These are phyloP conservation scores for Trichosporon ovoides DNA, from an alignment of 1,284 basidiomycete species.

Conservation along the genomic window DNA sequence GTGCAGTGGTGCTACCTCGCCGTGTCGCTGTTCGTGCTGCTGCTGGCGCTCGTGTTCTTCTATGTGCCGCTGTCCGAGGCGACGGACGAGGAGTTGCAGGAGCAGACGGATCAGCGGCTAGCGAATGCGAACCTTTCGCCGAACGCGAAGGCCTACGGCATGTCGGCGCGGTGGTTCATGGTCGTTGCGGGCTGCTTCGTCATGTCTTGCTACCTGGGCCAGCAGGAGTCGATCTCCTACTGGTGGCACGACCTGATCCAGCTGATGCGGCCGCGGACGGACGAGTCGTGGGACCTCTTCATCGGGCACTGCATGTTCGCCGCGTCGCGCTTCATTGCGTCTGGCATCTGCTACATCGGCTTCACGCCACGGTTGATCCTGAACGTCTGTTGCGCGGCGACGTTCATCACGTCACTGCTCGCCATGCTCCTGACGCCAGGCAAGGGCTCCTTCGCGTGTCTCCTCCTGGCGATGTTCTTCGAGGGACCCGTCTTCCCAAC, in stretches of 20 bases:
- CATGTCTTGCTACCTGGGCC: constrained; percentile 41
- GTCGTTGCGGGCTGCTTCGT: constrained; percentile 25
- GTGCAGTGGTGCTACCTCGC: constrained; percentile 49
- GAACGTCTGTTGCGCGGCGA: constrained; percentile 28
- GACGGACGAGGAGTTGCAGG: constrained; percentile 37
- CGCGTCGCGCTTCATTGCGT: constrained; percentile 36
- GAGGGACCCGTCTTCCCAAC: constrained; percentile 46
- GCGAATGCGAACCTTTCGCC: constrained; percentile 23
- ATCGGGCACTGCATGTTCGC: constrained; percentile 38
- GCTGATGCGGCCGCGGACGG: constrained; percentile 22
- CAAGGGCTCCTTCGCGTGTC: constrained; percentile 23
- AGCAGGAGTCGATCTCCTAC: constrained; percentile 42
- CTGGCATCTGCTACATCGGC: constrained; percentile 33
- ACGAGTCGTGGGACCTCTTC: constrained; percentile 30
- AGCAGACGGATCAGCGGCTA: constrained; percentile 29
- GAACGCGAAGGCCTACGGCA: constrained; percentile 16
- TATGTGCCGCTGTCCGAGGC: constrained; percentile 45
- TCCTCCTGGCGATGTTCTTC: constrained; percentile 41
- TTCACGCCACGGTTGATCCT: constrained; percentile 40
- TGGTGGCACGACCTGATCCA: constrained; percentile 26
- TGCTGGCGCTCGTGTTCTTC: constrained; percentile 44
- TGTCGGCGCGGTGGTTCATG: constrained; percentile 24
- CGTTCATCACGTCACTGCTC: constrained; percentile 34
- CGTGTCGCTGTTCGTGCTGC: constrained; percentile 42
- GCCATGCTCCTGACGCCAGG: constrained; percentile 28